These are phyloP conservation scores for Exophiala sideris DNA, from an alignment of 2,329 filamentous ascomycete species.

Conservation along the genomic window DNA sequence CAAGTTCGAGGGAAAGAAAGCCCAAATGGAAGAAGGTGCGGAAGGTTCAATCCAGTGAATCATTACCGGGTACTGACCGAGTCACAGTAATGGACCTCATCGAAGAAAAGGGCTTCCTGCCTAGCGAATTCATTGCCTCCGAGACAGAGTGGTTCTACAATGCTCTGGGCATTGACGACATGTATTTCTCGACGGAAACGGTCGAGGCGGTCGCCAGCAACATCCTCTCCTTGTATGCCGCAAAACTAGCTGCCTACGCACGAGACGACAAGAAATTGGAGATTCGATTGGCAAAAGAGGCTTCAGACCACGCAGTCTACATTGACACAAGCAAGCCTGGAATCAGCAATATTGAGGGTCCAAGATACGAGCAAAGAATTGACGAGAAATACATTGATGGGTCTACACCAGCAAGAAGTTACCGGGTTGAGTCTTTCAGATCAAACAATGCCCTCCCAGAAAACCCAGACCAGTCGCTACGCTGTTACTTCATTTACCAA, in stretches of 20 bases:
- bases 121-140: conserved; percentile 72
- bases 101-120: conserved; percentile 78
- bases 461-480: conserved; percentile 74
- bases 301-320: conserved; percentile 91
- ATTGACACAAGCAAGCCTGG: conserved; percentile 96
- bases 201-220: conserved; percentile 86
- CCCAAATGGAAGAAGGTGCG: conserved; percentile 78
- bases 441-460: conserved; percentile 76
- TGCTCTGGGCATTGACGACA: conserved; percentile 94
- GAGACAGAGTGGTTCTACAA: conserved; percentile 98
- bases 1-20: conserved; percentile 85
- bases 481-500: conserved; percentile 99
- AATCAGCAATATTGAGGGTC: conserved; percentile 69
- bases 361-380: conserved; percentile 89
- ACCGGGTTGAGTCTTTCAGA: conserved; percentile 95
- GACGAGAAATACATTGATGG: conserved; percentile 93
- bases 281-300: conserved; percentile 94
- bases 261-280: conserved; percentile 91
- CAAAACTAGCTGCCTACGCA: conserved; percentile 90
- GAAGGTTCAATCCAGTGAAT: conserved; percentile 31
- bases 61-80: conserved; percentile 27
- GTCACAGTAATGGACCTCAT: conserved; percentile 73
- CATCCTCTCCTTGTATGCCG: conserved; percentile 93
- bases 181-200: conserved; percentile 91
- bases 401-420: conserved; percentile 66